A percentile compares a stretch with the other conserved stretches of the same genome.
These are phyloP conservation scores for Talaromyces sp. DNA, from an alignment of 2,329 filamentous ascomycete species.

Conservation along the genomic window DNA sequence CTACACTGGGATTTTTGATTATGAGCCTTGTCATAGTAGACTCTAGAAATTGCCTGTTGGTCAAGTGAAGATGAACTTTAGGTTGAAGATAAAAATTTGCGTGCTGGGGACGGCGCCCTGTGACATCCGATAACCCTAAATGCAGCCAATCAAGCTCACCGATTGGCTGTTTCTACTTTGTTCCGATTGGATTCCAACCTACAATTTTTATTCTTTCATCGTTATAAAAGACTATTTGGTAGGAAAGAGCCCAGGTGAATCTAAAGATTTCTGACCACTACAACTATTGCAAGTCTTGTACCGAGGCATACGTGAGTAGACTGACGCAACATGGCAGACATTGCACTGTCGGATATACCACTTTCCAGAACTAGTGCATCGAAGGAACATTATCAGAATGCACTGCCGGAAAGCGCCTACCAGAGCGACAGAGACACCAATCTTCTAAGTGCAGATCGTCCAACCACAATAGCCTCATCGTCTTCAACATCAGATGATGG, in stretches of 20 bases:
- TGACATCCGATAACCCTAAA: neutral
- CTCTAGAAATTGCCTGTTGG: too few relatives aligned
- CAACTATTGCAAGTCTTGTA: neutral
- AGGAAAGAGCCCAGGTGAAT: neutral
- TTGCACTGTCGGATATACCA: constrained; percentile 1
- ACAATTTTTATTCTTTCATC: neutral
- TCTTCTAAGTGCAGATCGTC: neutral
- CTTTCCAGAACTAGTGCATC: neutral
- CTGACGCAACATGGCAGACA: neutral
- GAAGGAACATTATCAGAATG: neutral
- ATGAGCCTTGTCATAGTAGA: too few relatives aligned
- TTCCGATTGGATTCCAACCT: neutral
- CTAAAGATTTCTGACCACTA: neutral
- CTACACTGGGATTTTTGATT: too few relatives aligned
- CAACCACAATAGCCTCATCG: neutral
- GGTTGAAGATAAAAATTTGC: neutral
- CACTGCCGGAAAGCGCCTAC: neutral
- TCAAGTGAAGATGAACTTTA: neutral
- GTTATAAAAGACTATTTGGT: neutral
- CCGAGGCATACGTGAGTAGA: neutral
- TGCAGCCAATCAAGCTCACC: neutral
- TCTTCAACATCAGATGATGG: neutral
- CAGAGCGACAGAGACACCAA: constrained; percentile 5
- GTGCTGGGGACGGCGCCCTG: neutral
- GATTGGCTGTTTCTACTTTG: neutral